Evolutionary conservation across 164 flowering plant genomes (phyloP), one percentile per base, ranked within the genome.

Genomic region (Hamamelis virginiana): DNA sequence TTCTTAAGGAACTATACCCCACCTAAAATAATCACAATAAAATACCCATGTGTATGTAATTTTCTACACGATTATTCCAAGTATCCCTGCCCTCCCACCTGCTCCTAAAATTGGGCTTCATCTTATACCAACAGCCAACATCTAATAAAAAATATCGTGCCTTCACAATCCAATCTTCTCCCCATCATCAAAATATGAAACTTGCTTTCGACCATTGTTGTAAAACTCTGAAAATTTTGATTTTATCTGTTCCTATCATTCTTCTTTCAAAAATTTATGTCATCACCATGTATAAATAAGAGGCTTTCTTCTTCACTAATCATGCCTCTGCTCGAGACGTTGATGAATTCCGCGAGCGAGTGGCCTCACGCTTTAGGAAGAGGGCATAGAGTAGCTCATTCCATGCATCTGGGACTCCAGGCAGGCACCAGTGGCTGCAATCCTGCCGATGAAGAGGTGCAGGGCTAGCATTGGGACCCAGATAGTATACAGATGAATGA

Each of bases 401-500:
- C 97, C 97, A 91, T 5, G 86, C 46, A 78, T 92, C 97, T 3
- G 97, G 98, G 25, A 94, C 95, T 8, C 98, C 98, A 22, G 98
- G 98, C 25, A 94, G 84, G 71, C 98, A 92, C 98, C 97, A 94
- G 52, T 94, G 98, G 81, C 97, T 94, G 85, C 98, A 94, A 71
- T 94, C 97, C 72, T 94, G 98, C 71, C 92, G 80, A 74, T 85
- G 90, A 19, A 84, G 65, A 14, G 97, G 78, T 2, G 90, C 86
- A 38, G 86, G 91, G 15, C 86, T 75, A 0, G 10, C 22, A 0
- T 61, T 44, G 0, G 90, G 82, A 8, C 86, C 85, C 27, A 82
- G 59, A 75, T 92, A 92, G 74, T 91, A 94, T 46, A 88, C 5
- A 38, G 98, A 92, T 22, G 87, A 80, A 76, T 94, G 98, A 33